A percentile compares a stretch with the other conserved stretches of the same genome.
phyloP scores from a whole-genome alignment of 257 asterid species.

The Thymus quinquecostatus region DNA sequence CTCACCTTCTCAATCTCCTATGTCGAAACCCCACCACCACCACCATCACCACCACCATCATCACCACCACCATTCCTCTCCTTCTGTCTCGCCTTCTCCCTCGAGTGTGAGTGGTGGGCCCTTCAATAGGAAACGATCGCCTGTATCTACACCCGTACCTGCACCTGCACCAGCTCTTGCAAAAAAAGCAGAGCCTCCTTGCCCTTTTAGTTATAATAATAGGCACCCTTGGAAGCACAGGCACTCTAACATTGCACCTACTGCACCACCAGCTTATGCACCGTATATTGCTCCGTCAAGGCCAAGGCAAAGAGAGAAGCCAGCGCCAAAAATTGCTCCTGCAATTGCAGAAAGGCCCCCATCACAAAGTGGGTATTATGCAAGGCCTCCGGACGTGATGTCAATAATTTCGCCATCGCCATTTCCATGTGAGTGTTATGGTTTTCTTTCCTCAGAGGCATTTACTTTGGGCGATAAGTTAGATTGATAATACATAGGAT shows the following conservation, averaged over 20 bases:
- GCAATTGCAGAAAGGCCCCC: conserved; percentile 63
- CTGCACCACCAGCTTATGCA: conserved; percentile 56
- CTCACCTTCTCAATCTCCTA: conserved; percentile 52
- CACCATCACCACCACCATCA: conserved; percentile 57
- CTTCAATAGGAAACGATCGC: conserved; percentile 39
- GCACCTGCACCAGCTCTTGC: conserved; percentile 52
- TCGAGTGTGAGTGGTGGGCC: conserved; percentile 39
- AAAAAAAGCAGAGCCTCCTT: conserved; percentile 62
- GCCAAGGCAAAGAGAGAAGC: conserved; percentile 38
- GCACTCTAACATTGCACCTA: conserved; percentile 54
- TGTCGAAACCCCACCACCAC: conserved; percentile 49
- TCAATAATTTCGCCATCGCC: conserved; percentile 59
- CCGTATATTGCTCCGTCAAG: conserved; percentile 58
- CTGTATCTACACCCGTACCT: conserved; percentile 51
- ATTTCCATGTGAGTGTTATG: conserved; percentile 71
- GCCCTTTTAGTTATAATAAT: conserved; percentile 50
- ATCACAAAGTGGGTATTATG: conserved; percentile 45
- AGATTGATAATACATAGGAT: too few relatives aligned
- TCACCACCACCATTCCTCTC: conserved; percentile 54
- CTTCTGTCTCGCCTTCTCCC: conserved; percentile 73
- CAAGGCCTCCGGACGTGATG: conserved; percentile 53
- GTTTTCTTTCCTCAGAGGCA: background rate
- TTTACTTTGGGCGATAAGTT: too few relatives aligned
- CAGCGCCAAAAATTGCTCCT: conserved; percentile 40
- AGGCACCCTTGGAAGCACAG: conserved; percentile 55